phyloP scores from a whole-genome alignment of 164 flowering plant genomes.

The Annona squamosa region DNA sequence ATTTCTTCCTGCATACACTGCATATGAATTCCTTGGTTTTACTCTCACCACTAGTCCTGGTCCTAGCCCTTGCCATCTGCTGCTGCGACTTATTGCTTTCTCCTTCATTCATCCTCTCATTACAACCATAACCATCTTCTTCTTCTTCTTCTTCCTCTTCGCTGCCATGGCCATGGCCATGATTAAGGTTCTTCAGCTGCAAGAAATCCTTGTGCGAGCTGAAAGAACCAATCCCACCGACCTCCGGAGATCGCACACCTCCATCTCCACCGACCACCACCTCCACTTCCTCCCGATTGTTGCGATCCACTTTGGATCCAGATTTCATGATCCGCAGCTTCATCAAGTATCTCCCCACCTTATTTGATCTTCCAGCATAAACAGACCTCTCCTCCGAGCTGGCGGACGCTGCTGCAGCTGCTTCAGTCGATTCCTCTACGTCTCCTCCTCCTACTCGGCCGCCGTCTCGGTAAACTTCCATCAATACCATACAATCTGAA shows the following conservation, averaged over 20 bases:
- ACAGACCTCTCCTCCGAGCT: too few relatives aligned
- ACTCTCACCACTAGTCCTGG: background rate
- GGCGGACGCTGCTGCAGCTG: too few relatives aligned
- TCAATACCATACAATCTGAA: too few relatives aligned
- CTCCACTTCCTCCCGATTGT: conserved; percentile 9
- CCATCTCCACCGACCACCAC: conserved; percentile 34
- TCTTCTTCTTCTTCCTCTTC: background rate
- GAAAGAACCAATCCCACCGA: conserved; percentile 31
- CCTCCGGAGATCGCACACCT: conserved; percentile 24
- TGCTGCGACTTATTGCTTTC: background rate
- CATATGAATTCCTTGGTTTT: conserved; percentile 17
- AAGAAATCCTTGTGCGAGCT: background rate
- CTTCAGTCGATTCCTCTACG: too few relatives aligned
- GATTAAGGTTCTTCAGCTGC: background rate
- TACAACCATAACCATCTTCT: background rate
- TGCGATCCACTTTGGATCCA: conserved; percentile 6
- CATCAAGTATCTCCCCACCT: background rate
- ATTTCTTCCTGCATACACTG: conserved; percentile 34
- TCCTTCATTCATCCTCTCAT: background rate
- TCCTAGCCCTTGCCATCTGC: background rate
- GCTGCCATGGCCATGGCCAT: too few relatives aligned
- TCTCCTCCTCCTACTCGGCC: too few relatives aligned
- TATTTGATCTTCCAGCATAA: too few relatives aligned
- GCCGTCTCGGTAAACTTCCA: too few relatives aligned
- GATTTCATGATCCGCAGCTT: background rate